Evolutionary conservation across 2,329 filamentous ascomycete genomes (phyloP), one percentile per base, ranked within the genome.

Genomic region (Cladosporium phlei): DNA sequence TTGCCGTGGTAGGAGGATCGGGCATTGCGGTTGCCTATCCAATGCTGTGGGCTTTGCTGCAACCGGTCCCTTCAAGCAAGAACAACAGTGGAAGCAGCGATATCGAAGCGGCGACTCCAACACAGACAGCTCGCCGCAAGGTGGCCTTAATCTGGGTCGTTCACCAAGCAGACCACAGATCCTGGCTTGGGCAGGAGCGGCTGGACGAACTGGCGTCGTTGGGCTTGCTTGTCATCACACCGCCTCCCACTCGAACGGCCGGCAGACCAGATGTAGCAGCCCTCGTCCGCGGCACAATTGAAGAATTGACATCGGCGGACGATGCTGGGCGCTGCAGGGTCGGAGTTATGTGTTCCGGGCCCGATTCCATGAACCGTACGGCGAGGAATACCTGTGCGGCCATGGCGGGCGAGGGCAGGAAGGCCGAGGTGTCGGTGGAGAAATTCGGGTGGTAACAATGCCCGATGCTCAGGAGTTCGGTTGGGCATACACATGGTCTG

Each of bases 361-460:
- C 82, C 2, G 79, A 85, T 58, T 73, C 73, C 1, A 66, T 85
- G 61, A 81, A 83, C 38, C 65, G 80, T 24, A 67, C 69, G 44
- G 77, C 80, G n/a, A 70, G 79, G 54, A 85, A 84, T 60, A 65
- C 67, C 2, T 80, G 76, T 59, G 74, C 79, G 1, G 57, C 58
- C 5, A 63, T 78, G 48, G 66, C 79, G 8, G 61, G 65, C 43
- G 53, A 66, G 6, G 80, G 80, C 0, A 61, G 60, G 38, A 59
- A 76, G 56, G 65, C 84, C 3, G 62, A 70, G 45, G 67, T 84
- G 38, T 67, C 71, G 21, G 75, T 83, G 20, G 82, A 85, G 75
- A 85, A 85, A 58, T 84, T 83, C 69, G 80, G 80, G 1, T 85
- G 81, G 81, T 85, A 37, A 25, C n/a, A n/a, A n/a, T n/a, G n/a